Conservation (phyloP, 345 rosid species). For the Citrus australasica region DNA sequence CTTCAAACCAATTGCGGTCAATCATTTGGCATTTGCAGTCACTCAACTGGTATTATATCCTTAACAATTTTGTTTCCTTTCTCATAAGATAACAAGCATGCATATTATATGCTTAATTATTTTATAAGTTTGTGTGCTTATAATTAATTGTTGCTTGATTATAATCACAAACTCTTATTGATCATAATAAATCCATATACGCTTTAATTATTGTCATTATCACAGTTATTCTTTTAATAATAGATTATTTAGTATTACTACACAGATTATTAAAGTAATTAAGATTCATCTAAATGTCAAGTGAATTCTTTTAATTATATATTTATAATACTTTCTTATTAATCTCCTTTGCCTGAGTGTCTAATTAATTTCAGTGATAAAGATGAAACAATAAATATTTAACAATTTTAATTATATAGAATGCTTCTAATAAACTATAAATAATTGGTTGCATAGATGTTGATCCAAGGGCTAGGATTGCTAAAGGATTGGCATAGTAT, state of each 20-base stretch:
- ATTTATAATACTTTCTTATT: no score
- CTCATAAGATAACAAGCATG: not conserved
- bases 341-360: no score
- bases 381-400: not conserved
- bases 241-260: not conserved
- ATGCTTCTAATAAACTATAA: not conserved
- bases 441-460: no score
- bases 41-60: not conserved
- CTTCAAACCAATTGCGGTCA: constrained; percentile 1
- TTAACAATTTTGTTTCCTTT: not conserved
- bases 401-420: not conserved
- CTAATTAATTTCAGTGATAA: not conserved
- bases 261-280: not conserved
- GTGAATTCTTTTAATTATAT: no score
- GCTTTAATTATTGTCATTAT: not conserved
- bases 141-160: not conserved
- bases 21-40: constrained; percentile 16
- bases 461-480: not conserved
- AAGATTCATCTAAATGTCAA: not conserved
- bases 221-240: not conserved
- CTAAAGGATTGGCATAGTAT: not conserved
- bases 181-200: not conserved
- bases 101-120: not conserved
- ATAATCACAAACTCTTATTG: constrained; percentile 3
- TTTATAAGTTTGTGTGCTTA: constrained; percentile 4